These are phyloP conservation scores for Pseudogymnoascus sp. DNA, from an alignment of 2,329 filamentous ascomycete genomes.

Conservation along the genomic window DNA sequence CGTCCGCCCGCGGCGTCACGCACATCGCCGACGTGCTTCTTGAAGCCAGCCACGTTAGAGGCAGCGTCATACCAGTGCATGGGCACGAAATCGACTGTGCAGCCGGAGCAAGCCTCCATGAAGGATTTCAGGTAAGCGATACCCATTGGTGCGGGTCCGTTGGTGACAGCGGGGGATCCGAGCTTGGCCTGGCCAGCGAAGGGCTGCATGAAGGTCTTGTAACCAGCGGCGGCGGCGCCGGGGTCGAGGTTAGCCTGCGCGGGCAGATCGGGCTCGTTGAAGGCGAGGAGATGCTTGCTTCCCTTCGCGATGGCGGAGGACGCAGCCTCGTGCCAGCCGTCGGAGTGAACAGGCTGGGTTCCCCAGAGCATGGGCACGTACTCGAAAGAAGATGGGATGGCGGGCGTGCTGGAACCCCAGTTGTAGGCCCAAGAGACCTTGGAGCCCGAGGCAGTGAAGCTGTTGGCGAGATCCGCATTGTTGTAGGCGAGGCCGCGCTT, in stretches of 20 bases:
- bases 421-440: conserved; percentile 59
- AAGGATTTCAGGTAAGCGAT: conserved; percentile 39
- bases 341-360: conserved; percentile 35
- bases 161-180: conserved; percentile 42
- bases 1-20: neutral
- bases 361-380: conserved; percentile 66
- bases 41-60: conserved; percentile 34
- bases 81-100: conserved; percentile 38
- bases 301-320: conserved; percentile 46
- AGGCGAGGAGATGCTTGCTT: conserved; percentile 51
- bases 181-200: conserved; percentile 37
- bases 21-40: conserved; percentile 33
- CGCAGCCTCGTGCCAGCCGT: conserved; percentile 44
- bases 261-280: conserved; percentile 63
- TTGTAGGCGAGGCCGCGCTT: conserved; percentile 69
- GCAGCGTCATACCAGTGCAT: conserved; percentile 41
- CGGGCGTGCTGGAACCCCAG: conserved; percentile 48
- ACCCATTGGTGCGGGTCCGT: conserved; percentile 34
- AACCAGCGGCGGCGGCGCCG: conserved; percentile 33
- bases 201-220: conserved; percentile 37
- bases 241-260: conserved; percentile 45
- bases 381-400: conserved; percentile 37
- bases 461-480: conserved; percentile 42
- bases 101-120: conserved; percentile 34
- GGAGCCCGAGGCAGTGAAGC: conserved; percentile 37